Evolutionary conservation across 2,329 filamentous ascomycete species (phyloP).

Genomic region (Cryphonectria naterciae): DNA sequence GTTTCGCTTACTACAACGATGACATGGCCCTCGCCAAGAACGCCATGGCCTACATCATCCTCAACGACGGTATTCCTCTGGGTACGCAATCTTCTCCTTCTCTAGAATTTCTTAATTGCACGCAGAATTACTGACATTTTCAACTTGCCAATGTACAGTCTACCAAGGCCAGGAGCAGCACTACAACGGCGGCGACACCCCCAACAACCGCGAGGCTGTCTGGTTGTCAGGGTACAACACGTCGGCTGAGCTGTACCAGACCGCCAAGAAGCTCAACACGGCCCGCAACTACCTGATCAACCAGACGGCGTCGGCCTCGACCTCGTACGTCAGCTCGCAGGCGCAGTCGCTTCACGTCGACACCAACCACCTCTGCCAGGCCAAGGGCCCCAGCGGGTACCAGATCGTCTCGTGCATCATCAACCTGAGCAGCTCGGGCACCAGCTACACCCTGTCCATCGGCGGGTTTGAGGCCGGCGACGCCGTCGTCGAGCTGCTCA

Average conservation of each 20-base stretch:
- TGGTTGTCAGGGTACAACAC: constrained; percentile 54
- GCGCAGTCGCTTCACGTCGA: constrained; percentile 42
- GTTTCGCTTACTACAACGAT: constrained; percentile 55
- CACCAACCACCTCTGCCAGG: constrained; percentile 45
- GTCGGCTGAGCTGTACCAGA: constrained; percentile 47
- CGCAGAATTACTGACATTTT: constrained; percentile 10
- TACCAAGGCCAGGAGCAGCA: constrained; percentile 64
- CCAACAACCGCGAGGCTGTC: constrained; percentile 52
- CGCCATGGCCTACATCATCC: constrained; percentile 63
- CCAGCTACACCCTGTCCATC: constrained; percentile 31
- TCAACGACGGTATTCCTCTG: constrained; percentile 59
- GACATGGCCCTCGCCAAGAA: constrained; percentile 64
- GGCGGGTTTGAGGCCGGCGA: constrained; percentile 37
- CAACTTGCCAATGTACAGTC: constrained; percentile 45
- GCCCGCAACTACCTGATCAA: constrained; percentile 51
- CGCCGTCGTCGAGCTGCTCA: constrained; percentile 32
- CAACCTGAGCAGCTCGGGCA: constrained; percentile 43
- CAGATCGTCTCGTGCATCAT: constrained; percentile 46
- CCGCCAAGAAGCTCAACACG: constrained; percentile 52
- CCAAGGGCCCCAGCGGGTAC: constrained; percentile 45
- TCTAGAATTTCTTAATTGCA: no score
- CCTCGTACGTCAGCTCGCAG: constrained; percentile 45
- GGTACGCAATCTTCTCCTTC: constrained; percentile 28
- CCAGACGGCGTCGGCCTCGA: constrained; percentile 45
- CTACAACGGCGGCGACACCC: constrained; percentile 48